Percentiles rank a stretch among this genome's conserved stretches.
Conservation (phyloP, 2,329 filamentous ascomycete species). For the Plenodomus lindquistii region DNA sequence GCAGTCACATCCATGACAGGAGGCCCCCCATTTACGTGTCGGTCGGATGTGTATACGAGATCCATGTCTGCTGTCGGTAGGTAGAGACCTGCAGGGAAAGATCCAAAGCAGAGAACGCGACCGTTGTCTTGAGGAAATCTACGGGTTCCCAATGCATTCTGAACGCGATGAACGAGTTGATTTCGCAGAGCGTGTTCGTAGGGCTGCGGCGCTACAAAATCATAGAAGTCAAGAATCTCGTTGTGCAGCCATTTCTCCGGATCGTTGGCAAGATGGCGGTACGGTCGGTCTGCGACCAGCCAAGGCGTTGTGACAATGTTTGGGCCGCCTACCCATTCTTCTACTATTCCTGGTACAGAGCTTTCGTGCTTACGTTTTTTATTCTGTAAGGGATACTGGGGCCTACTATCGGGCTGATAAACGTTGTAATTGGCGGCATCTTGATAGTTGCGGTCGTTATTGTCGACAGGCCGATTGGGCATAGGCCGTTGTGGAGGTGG, state of each 20-base stretch:
- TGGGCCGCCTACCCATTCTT: constrained; percentile 48
- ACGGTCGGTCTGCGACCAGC: constrained; percentile 46
- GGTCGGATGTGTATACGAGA: constrained; percentile 75
- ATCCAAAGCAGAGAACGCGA: constrained; percentile 80
- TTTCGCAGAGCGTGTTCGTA: constrained; percentile 78
- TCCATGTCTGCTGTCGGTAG: constrained; percentile 89
- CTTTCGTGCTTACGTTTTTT: constrained; percentile 70
- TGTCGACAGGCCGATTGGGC: constrained; percentile 16
- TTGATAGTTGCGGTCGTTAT: constrained; percentile 1
- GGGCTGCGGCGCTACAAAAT: constrained; percentile 75
- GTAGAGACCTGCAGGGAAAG: constrained; percentile 81
- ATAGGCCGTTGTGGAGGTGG: neutral
- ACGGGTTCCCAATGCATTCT: constrained; percentile 55
- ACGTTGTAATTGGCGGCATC: constrained; percentile 9
- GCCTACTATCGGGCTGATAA: constrained; percentile 12
- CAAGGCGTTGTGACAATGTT: constrained; percentile 56
- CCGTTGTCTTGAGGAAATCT: constrained; percentile 47
- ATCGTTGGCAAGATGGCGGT: constrained; percentile 59
- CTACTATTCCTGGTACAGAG: constrained; percentile 40
- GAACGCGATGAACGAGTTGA: constrained; percentile 72
- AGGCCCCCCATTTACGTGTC: constrained; percentile 58
- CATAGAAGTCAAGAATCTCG: constrained; percentile 87
- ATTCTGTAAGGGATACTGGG: constrained; percentile 11
- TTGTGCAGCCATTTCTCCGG: constrained; percentile 70
- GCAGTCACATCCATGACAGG: constrained; percentile 26